Percentiles rank a stretch among this genome's conserved stretches.
phyloP scores from a whole-genome alignment of 2,329 filamentous ascomycete species.

The Exserohilum turcica region DNA sequence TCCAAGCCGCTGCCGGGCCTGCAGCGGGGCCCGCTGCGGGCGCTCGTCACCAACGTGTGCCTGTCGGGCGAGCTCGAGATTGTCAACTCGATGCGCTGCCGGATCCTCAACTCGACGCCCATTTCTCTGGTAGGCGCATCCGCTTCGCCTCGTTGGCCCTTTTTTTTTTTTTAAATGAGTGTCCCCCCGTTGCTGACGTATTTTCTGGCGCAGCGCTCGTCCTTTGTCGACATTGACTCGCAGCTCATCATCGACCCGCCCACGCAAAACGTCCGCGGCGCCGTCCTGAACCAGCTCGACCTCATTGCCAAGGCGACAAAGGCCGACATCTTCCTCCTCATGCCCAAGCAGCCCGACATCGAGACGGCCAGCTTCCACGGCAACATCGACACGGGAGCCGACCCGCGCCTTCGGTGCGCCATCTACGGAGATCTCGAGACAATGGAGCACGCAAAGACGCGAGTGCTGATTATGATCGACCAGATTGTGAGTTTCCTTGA shows the following conservation, averaged over 20 bases:
- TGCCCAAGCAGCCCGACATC: constrained; percentile 81
- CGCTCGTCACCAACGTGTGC: constrained; percentile 78
- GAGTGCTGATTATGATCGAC: constrained; percentile 96
- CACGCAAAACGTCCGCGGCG: constrained; percentile 70
- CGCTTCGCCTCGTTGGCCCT: too few species aligned
- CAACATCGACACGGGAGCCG: constrained; percentile 75
- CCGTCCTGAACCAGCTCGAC: constrained; percentile 83
- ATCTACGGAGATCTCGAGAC: constrained; percentile 96
- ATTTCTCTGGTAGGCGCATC: constrained; percentile 81
- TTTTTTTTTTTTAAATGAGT: too few species aligned
- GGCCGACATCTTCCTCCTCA: constrained; percentile 94
- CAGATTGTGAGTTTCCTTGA: constrained; percentile 72
- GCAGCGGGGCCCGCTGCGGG: constrained; percentile 56
- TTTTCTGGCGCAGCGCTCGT: constrained; percentile 73
- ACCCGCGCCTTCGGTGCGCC: constrained; percentile 87
- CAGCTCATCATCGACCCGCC: constrained; percentile 82
- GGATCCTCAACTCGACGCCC: constrained; percentile 87
- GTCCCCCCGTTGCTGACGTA: constrained; percentile 28
- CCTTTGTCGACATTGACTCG: constrained; percentile 90
- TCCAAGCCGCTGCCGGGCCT: constrained; percentile 65
- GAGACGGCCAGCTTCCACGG: constrained; percentile 78
- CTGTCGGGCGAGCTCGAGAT: constrained; percentile 85
- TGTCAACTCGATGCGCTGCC: constrained; percentile 87
- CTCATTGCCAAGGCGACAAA: constrained; percentile 86
- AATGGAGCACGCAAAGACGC: constrained; percentile 94